Conservation (phyloP, 2,329 filamentous ascomycete genomes). For the Stachybotrys chartarum region DNA sequence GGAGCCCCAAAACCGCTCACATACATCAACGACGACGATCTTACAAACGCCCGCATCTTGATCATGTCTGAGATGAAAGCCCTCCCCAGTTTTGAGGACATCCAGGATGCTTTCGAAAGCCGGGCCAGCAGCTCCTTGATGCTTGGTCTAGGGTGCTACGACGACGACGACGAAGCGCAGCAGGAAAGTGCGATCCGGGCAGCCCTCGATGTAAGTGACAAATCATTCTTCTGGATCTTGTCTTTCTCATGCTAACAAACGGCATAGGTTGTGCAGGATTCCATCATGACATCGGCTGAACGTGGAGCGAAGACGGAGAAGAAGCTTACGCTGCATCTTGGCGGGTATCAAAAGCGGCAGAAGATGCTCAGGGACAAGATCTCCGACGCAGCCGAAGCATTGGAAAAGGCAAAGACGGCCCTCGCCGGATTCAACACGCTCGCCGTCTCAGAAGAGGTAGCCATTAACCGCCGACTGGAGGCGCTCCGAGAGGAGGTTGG, state of each 20-base stretch:
- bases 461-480: conserved; percentile 64
- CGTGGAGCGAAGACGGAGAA: conserved; percentile 85
- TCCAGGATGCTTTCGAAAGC: conserved; percentile 46
- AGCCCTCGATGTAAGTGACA: conserved; percentile 62
- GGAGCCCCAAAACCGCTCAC: conserved; percentile 55
- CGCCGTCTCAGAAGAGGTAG: conserved; percentile 72
- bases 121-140: conserved; percentile 52
- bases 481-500: conserved; percentile 74
- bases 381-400: conserved; percentile 61
- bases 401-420: conserved; percentile 66
- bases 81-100: conserved; percentile 38
- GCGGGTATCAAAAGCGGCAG: conserved; percentile 82
- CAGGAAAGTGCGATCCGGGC: conserved; percentile 54
- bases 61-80: conserved; percentile 63
- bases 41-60: conserved; percentile 70
- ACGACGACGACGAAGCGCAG: conserved; percentile 66
- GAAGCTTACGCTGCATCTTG: conserved; percentile 80
- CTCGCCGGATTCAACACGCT: conserved; percentile 69
- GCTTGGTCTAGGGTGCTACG: conserved; percentile 74
- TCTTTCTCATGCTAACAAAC: conserved; percentile 9
- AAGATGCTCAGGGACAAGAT: conserved; percentile 78
- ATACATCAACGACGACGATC: conserved; percentile 59
- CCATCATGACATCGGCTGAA: conserved; percentile 67
- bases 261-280: conserved; percentile 59
- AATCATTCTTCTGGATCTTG: neutral